A percentile compares a stretch with the other conserved stretches of the same genome.
These are phyloP conservation scores for Elsinoe necatrix DNA, from an alignment of 2,329 filamentous ascomycete species.

Conservation along the genomic window DNA sequence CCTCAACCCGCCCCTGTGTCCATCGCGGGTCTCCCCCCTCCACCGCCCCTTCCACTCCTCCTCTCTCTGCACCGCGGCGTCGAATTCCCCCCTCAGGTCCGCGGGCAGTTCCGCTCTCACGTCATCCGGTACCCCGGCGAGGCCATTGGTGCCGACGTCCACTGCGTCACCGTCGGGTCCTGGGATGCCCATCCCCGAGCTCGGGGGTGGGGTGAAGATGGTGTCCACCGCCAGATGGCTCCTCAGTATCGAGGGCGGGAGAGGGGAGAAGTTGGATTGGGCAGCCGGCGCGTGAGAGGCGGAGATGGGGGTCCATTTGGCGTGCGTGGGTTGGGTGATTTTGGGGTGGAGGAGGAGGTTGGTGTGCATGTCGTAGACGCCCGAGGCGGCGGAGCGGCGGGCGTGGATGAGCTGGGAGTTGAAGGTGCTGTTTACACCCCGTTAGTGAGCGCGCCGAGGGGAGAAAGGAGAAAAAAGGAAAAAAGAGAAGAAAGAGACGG, in stretches of 20 bases:
- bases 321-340: slow-evolving; percentile 82
- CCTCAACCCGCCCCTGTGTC: slow-evolving; percentile 37
- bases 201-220: slow-evolving; percentile 49
- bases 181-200: slow-evolving; percentile 51
- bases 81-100: slow-evolving; percentile 65
- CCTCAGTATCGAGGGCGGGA: slow-evolving; percentile 50
- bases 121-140: slow-evolving; percentile 57
- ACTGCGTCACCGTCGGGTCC: slow-evolving; percentile 47
- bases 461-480: slow-evolving; percentile 18
- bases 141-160: slow-evolving; percentile 45
- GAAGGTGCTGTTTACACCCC: slow-evolving; percentile 67
- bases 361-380: slow-evolving; percentile 89
- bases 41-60: slow-evolving; percentile 65
- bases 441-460: no score
- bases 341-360: slow-evolving; percentile 83
- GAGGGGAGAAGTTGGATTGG: slow-evolving; percentile 33
- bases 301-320: slow-evolving; percentile 66
- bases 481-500: background rate
- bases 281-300: slow-evolving; percentile 25
- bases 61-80: slow-evolving; percentile 58
- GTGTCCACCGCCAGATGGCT: slow-evolving; percentile 58
- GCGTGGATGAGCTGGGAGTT: slow-evolving; percentile 65
- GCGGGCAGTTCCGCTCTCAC: slow-evolving; percentile 57
- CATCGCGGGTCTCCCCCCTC: slow-evolving; percentile 58
- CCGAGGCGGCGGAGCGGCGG: slow-evolving; percentile 60